Evolutionary conservation across 805 yeast species (phyloP).

Genomic region (Starmerella stigmatis): DNA sequence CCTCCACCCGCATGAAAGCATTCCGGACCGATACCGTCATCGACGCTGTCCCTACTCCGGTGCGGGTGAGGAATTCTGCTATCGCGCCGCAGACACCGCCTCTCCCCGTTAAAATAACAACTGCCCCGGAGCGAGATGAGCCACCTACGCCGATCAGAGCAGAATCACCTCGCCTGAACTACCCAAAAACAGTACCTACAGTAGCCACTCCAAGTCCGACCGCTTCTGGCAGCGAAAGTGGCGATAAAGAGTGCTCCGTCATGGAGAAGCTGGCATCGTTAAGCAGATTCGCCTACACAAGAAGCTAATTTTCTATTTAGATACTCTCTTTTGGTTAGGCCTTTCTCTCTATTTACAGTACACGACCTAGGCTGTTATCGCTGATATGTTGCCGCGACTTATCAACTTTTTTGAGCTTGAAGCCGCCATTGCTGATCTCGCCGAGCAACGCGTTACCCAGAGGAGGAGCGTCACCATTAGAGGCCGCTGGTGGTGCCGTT

Average conservation of each 20-base stretch:
- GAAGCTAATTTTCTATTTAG: not conserved
- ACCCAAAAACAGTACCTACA: too few species aligned
- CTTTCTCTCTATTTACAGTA: conserved; percentile 20
- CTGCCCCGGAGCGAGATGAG: too few species aligned
- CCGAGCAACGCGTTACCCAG: conserved; percentile 26
- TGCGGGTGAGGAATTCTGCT: too few species aligned
- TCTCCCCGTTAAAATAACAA: too few species aligned
- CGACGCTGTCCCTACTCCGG: too few species aligned
- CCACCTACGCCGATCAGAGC: too few species aligned
- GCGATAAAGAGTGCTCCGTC: not conserved
- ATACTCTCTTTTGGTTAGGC: not conserved
- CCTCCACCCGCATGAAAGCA: not conserved
- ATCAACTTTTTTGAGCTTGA: conserved; percentile 28
- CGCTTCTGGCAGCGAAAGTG: not conserved
- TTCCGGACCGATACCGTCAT: not conserved
- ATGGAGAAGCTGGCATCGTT: not conserved
- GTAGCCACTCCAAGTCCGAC: too few species aligned
- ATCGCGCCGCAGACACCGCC: too few species aligned
- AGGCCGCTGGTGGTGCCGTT: conserved; percentile 38
- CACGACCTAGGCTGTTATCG: conserved; percentile 25
- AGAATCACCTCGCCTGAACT: too few species aligned
- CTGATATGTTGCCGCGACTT: conserved; percentile 26
- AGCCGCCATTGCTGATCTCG: conserved; percentile 30
- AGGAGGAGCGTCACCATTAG: conserved; percentile 25
- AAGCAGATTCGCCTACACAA: not conserved